Evolutionary conservation across 2,329 filamentous ascomycete genomes (phyloP), one percentile per base, ranked within the genome.

Genomic region (Xylariaceae sp.): DNA sequence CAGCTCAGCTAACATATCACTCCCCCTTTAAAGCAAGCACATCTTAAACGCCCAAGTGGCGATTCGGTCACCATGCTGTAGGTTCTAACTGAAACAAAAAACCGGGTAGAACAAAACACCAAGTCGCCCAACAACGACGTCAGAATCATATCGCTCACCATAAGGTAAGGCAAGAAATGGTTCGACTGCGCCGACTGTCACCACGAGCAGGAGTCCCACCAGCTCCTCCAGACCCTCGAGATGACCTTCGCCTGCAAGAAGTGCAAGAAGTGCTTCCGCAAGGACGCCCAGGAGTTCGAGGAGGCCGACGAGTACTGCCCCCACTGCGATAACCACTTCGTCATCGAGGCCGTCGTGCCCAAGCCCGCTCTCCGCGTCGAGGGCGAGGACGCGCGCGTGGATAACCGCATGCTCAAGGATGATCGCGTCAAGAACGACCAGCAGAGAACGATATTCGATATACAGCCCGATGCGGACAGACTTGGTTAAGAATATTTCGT

Each of bases 231-330:
- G 76, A 82, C 80, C 65, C 82, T 87, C 68, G 94, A 99, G 72
- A 96, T 99, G 91, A 84, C 80, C 44, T 97, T 99, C 71, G 91
- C 90, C 55, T 99, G 94, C 84, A 99, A 99, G 71, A 99, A 99
- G 79, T 99, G 94, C 86, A 92, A 89, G 68, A 99, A 99, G 77
- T 92, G 88, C 76, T 99, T 99, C 80, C 88, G 94, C 67, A 99
- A 97, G 74, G 90, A 99, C 70, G 88, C 88, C 51, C 79, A 85
- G 65, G 90, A 96, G 74, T 97, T 96, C 69, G 94, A 99, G 68
- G 94, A 99, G 68, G 88, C 90, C 73, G 94, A 99, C 78, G 95
- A 99, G 75, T 99, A 96, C 81, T 99, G 94, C 80, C 95, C 94
- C 18, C 90, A 97, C 78, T 99, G 94, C 80, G 94, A 99, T 74